These are phyloP conservation scores for Suhomyces faveliae DNA, from an alignment of 805 yeast genomes.

Conservation along the genomic window DNA sequence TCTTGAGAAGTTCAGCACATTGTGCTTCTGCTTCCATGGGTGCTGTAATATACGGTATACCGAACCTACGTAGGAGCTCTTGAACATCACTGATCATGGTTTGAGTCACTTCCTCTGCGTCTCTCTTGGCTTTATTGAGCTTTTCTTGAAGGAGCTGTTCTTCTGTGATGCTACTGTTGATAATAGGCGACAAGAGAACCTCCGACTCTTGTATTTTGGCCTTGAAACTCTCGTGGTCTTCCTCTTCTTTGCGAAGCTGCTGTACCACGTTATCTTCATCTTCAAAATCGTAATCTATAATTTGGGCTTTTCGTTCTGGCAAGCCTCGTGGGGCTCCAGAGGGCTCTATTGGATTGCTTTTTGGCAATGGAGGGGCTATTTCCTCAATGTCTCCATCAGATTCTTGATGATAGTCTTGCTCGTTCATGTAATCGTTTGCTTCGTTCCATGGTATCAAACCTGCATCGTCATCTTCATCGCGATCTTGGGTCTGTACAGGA, in stretches of 20 bases:
- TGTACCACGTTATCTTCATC: slow-evolving; percentile 70
- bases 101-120: slow-evolving; percentile 86
- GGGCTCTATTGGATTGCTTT: neutral
- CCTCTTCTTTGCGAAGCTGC: slow-evolving; percentile 66
- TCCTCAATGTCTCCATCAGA: slow-evolving; percentile 6
- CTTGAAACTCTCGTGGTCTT: slow-evolving; percentile 67
- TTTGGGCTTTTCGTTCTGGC: slow-evolving; percentile 14
- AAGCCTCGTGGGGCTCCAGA: neutral
- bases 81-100: slow-evolving; percentile 89
- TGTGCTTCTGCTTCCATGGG: slow-evolving; percentile 99
- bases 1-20: slow-evolving; percentile 74
- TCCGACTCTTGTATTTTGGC: slow-evolving; percentile 22
- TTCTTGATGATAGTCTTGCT: slow-evolving; percentile 12
- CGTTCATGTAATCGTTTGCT: slow-evolving; percentile 30
- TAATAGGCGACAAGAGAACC: slow-evolving; percentile 15
- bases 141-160: slow-evolving; percentile 58
- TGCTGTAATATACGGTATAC: slow-evolving; percentile 91
- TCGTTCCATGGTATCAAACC: slow-evolving; percentile 49
- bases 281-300: slow-evolving; percentile 62
- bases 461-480: slow-evolving; percentile 4
- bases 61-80: slow-evolving; percentile 80
- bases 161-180: slow-evolving; percentile 40
- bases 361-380: slow-evolving; percentile 5
- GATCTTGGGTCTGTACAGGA: neutral
- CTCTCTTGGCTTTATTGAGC: slow-evolving; percentile 68